A percentile compares a stretch with the other conserved stretches of the same genome.
Evolutionary conservation across 148 eudicot genomes (phyloP).

Genomic region (Camellia granthamiana): DNA sequence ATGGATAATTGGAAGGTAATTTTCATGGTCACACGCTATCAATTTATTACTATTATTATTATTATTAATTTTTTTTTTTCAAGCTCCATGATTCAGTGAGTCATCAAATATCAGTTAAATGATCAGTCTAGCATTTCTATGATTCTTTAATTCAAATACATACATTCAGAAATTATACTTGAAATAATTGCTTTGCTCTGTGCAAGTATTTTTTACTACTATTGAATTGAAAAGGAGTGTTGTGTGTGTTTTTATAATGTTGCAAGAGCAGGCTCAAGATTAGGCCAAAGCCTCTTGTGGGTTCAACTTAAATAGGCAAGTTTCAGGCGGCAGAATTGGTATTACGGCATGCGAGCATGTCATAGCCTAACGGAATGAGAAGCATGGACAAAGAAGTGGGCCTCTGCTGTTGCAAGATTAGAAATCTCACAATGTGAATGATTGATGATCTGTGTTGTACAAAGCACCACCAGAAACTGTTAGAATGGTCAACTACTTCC

Average conservation of each 20-base stretch:
- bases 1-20: constrained; percentile 28
- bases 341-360: not conserved
- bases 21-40: no score
- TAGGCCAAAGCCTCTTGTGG: constrained; percentile 8
- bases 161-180: no score
- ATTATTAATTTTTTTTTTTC: not conserved
- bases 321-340: not conserved
- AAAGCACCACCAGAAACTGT: no score
- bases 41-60: not conserved
- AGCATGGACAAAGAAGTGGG: not conserved
- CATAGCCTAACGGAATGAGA: constrained; percentile 1
- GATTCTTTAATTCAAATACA: not conserved
- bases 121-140: not conserved
- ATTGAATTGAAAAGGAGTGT: not conserved
- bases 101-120: no score
- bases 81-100: not conserved
- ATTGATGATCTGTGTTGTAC: no score
- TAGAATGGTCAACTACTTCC: no score
- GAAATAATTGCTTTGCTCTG: not conserved
- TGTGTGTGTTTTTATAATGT: not conserved
- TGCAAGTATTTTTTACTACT: not conserved
- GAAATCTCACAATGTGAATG: no score
- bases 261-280: not conserved
- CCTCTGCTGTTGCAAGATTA: no score
- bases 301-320: not conserved